Percentiles rank a stretch among this genome's conserved stretches.
Conservation (phyloP, 495 filamentous ascomycete species). For the Schizothecium vesticola region DNA sequence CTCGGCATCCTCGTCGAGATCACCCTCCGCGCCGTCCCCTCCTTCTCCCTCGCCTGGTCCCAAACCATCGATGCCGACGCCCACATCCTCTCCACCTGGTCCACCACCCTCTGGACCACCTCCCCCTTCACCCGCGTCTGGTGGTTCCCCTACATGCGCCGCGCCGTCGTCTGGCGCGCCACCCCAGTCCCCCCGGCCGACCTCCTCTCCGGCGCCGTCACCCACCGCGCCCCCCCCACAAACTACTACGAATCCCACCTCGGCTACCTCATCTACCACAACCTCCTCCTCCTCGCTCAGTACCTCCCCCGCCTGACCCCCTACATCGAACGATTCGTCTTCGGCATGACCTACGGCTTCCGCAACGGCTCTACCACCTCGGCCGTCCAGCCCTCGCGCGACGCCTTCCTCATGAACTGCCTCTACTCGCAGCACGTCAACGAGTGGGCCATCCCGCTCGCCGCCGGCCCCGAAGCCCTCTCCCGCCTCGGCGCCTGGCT, state of each 20-base stretch:
- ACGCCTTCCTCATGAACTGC: conserved; percentile 90
- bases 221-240: conserved; percentile 31
- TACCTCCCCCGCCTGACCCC: conserved; percentile 78
- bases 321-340: conserved; percentile 87
- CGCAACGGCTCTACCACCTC: conserved; percentile 55
- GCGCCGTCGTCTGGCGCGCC: conserved; percentile 83
- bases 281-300: conserved; percentile 69
- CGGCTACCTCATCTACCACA: conserved; percentile 86
- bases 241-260: conserved; percentile 76
- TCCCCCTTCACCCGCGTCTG: conserved; percentile 88
- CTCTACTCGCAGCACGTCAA: conserved; percentile 95
- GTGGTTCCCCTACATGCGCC: conserved; percentile 92
- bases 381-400: conserved; percentile 72
- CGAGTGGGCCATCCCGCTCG: conserved; percentile 92
- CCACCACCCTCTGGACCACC: conserved; percentile 69
- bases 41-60: conserved; percentile 77
- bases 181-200: conserved; percentile 34
- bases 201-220: conserved; percentile 53
- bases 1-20: conserved; percentile 88
- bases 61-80: conserved; percentile 68
- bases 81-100: conserved; percentile 66
- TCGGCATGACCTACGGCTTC: conserved; percentile 94
- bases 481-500: conserved; percentile 80
- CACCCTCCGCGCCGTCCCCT: conserved; percentile 68
- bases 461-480: conserved; percentile 84